Conservation (phyloP, 2,329 filamentous ascomycete genomes). For the Uncinocarpus reesii region DNA sequence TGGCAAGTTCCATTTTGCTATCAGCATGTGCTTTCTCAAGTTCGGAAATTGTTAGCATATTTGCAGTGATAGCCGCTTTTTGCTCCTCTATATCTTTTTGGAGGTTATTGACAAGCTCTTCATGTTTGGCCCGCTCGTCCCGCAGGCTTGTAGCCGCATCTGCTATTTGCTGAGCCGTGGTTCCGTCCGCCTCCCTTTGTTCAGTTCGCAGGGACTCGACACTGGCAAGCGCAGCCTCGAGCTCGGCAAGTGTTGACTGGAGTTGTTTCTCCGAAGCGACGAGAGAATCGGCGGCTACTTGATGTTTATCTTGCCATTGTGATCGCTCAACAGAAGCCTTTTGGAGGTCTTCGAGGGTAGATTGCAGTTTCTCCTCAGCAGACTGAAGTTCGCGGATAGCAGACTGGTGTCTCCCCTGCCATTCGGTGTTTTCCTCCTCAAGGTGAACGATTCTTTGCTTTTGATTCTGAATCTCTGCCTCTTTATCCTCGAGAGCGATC, state of each 20-base stretch:
- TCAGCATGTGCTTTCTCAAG: slow-evolving; percentile 62
- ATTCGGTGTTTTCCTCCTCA: slow-evolving; percentile 57
- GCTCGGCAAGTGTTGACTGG: slow-evolving; percentile 58
- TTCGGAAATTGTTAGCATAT: slow-evolving; percentile 58
- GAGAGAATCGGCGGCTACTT: slow-evolving; percentile 58
- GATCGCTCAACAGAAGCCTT: slow-evolving; percentile 43
- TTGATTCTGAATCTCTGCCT: slow-evolving; percentile 27
- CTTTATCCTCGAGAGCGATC: slow-evolving; percentile 15
- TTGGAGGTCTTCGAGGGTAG: slow-evolving; percentile 65
- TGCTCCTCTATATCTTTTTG: slow-evolving; percentile 72
- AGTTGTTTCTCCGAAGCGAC: slow-evolving; percentile 63
- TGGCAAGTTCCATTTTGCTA: slow-evolving; percentile 57
- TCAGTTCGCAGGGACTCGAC: slow-evolving; percentile 40
- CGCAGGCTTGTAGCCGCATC: slow-evolving; percentile 39
- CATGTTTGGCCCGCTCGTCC: slow-evolving; percentile 47
- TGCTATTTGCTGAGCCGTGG: slow-evolving; percentile 27
- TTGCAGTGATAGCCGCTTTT: slow-evolving; percentile 59
- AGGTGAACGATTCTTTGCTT: slow-evolving; percentile 54
- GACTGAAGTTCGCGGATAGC: slow-evolving; percentile 59
- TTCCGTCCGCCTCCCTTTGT: slow-evolving; percentile 28
- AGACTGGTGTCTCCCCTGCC: slow-evolving; percentile 64
- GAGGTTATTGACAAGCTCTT: slow-evolving; percentile 51
- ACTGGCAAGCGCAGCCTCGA: slow-evolving; percentile 56
- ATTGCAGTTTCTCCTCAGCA: slow-evolving; percentile 60
- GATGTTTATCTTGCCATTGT: slow-evolving; percentile 65